These are phyloP conservation scores for Yarrowia sp. DNA, from an alignment of 805 yeast species.

Conservation along the genomic window DNA sequence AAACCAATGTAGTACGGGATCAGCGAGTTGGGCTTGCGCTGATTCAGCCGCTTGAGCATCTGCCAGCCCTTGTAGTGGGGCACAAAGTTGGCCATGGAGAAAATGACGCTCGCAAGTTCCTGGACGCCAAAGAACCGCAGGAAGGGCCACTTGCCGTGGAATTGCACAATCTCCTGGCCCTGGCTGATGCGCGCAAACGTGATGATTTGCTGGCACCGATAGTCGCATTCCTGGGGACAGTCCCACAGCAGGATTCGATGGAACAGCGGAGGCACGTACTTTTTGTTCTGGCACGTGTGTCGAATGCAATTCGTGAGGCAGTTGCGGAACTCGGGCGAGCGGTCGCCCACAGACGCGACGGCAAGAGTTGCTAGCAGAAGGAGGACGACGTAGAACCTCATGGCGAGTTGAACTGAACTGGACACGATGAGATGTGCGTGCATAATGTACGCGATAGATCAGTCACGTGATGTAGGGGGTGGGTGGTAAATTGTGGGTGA, in stretches of 20 bases:
- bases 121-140: constrained; percentile 73
- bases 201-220: constrained; percentile 80
- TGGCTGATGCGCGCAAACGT: constrained; percentile 52
- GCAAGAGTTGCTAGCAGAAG: constrained; percentile 31
- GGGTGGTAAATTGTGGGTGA: too few relatives aligned
- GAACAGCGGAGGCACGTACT: constrained; percentile 39
- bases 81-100: constrained; percentile 67
- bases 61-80: constrained; percentile 56
- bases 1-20: constrained; percentile 46
- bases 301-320: constrained; percentile 46
- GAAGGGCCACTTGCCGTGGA: constrained; percentile 99
- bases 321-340: constrained; percentile 47
- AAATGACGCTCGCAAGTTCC: constrained; percentile 75
- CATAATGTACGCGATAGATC: too few relatives aligned
- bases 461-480: too few relatives aligned
- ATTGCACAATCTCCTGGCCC: constrained; percentile 67
- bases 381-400: constrained; percentile 32
- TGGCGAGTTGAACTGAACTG: too few relatives aligned
- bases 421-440: background rate
- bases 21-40: constrained; percentile 31
- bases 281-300: constrained; percentile 40
- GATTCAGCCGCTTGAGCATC: constrained; percentile 35
- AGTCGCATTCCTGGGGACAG: constrained; percentile 82
- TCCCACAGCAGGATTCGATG: constrained; percentile 63
- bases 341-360: constrained; percentile 52